Percentiles rank a stretch among this genome's conserved stretches.
phyloP scores from a whole-genome alignment of 2,329 filamentous ascomycete genomes.

The Alternaria brassicae region DNA sequence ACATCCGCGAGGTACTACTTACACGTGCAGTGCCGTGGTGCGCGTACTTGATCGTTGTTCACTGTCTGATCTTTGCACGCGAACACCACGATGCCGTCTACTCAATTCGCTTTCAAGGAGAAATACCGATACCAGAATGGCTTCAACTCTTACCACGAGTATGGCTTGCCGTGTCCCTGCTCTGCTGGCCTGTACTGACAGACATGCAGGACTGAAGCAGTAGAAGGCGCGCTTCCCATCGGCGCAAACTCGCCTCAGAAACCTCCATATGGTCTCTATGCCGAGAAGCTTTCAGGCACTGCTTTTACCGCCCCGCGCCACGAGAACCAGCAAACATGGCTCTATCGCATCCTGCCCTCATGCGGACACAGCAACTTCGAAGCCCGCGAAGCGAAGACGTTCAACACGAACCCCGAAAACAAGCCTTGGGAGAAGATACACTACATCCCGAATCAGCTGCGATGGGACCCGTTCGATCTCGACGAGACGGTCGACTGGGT shows the following conservation, averaged over 20 bases:
- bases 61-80: slow-evolving; percentile 21
- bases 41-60: slow-evolving; percentile 26
- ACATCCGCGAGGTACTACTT: slow-evolving; percentile 27
- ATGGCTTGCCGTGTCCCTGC: slow-evolving; percentile 38
- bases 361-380: slow-evolving; percentile 65
- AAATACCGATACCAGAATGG: slow-evolving; percentile 81
- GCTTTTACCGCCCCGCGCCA: slow-evolving; percentile 65
- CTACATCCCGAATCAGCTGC: slow-evolving; percentile 80
- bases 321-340: slow-evolving; percentile 66
- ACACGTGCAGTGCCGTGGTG: not conserved
- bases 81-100: slow-evolving; percentile 66
- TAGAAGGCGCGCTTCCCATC: slow-evolving; percentile 75
- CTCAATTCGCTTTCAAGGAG: slow-evolving; percentile 67
- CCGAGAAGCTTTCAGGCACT: slow-evolving; percentile 71
- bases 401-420: slow-evolving; percentile 59
- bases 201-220: slow-evolving; percentile 71
- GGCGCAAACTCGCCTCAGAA: slow-evolving; percentile 85
- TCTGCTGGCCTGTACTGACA: slow-evolving; percentile 16
- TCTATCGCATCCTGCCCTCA: slow-evolving; percentile 65
- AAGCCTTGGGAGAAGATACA: slow-evolving; percentile 66
- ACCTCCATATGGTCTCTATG: slow-evolving; percentile 77
- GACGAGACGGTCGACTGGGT: slow-evolving; percentile 74
- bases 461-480: slow-evolving; percentile 80
- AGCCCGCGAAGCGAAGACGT: slow-evolving; percentile 57
- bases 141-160: slow-evolving; percentile 81